Evolutionary conservation across 768 basidiomycete genomes (phyloP).

Genomic region (Russula griseocarnosa): DNA sequence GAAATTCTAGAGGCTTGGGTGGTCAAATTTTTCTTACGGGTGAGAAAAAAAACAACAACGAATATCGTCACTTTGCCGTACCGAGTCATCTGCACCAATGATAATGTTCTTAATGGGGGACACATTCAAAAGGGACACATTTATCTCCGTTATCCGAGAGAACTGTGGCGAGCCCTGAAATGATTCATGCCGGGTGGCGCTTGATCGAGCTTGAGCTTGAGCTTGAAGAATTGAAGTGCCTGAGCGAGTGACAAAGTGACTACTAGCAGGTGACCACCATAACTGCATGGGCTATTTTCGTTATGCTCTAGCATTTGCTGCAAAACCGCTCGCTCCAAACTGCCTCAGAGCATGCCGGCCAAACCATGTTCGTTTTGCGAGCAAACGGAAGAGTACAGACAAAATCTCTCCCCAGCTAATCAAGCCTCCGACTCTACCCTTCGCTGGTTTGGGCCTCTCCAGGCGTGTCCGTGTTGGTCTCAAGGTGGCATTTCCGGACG

Average conservation of each 20-base stretch:
- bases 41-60: not conserved
- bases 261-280: not conserved
- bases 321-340: not conserved
- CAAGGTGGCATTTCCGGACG: slow-evolving; percentile 56
- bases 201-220: no score
- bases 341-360: not conserved
- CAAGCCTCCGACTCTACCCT: slow-evolving; percentile 34
- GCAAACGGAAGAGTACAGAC: not conserved
- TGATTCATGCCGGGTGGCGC: not conserved
- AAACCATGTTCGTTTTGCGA: slow-evolving; percentile 3
- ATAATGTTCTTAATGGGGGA: not conserved
- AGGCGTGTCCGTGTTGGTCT: slow-evolving; percentile 48
- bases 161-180: not conserved
- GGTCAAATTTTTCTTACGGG: no score
- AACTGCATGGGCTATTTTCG: slow-evolving; percentile 7
- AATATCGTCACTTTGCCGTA: no score
- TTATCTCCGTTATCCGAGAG: no score
- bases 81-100: slow-evolving; percentile 41
- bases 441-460: slow-evolving; percentile 53
- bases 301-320: not conserved
- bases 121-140: no score
- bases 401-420: not conserved
- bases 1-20: no score
- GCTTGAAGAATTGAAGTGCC: no score
- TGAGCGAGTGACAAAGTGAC: not conserved